These are phyloP conservation scores for Komagataella mondaviorum DNA, from an alignment of 805 yeast genomes.

Conservation along the genomic window DNA sequence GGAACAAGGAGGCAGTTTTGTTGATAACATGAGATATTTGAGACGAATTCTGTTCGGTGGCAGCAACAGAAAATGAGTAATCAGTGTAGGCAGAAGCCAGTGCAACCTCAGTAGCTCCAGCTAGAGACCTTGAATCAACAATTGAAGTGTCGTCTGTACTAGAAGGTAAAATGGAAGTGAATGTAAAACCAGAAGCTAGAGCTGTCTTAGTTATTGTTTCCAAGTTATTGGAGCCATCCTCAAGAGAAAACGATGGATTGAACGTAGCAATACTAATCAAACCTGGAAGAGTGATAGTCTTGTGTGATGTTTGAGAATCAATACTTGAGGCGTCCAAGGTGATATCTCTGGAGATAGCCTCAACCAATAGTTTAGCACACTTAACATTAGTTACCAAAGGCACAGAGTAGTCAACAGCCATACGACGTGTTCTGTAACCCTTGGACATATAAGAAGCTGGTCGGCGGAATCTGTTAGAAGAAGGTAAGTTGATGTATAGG, in stretches of 20 bases:
- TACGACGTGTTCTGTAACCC: slow-evolving; percentile 97
- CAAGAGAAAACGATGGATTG: slow-evolving; percentile 41
- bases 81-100: slow-evolving; percentile 62
- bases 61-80: slow-evolving; percentile 74
- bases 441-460: slow-evolving; percentile 96
- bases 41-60: slow-evolving; percentile 53
- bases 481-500: slow-evolving; percentile 91
- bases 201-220: slow-evolving; percentile 59
- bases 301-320: slow-evolving; percentile 87
- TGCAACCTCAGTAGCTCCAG: slow-evolving; percentile 43
- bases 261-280: slow-evolving; percentile 71
- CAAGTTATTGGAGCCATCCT: slow-evolving; percentile 37
- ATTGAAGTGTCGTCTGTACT: slow-evolving; percentile 49
- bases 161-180: slow-evolving; percentile 68
- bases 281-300: slow-evolving; percentile 75
- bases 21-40: slow-evolving; percentile 48
- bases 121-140: slow-evolving; percentile 50
- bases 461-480: slow-evolving; percentile 93
- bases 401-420: slow-evolving; percentile 98
- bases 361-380: slow-evolving; percentile 89
- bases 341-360: slow-evolving; percentile 72
- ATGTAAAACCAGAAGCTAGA: slow-evolving; percentile 79
- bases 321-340: slow-evolving; percentile 56
- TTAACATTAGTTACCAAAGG: slow-evolving; percentile 97
- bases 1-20: slow-evolving; percentile 64